Conservation (phyloP, 1,139 yeast genomes). For the Scheffersomyces titani region DNA sequence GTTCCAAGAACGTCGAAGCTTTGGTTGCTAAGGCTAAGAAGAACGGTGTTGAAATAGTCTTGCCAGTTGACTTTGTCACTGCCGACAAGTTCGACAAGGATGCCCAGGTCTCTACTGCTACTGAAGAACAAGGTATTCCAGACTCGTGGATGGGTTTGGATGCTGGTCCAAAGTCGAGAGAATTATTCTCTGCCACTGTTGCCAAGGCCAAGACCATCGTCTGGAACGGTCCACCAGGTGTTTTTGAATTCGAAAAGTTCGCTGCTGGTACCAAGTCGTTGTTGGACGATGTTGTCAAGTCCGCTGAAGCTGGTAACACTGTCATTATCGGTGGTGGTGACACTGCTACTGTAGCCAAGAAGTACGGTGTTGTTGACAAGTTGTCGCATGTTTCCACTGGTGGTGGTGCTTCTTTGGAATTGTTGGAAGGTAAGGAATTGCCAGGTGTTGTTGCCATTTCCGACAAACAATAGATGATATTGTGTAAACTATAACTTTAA, state of each 20-base stretch:
- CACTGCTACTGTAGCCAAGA: slow-evolving; percentile 98
- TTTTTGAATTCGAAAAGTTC: slow-evolving; percentile 90
- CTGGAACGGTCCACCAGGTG: slow-evolving; percentile 99
- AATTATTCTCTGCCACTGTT: slow-evolving; percentile 75
- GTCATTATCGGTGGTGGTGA: slow-evolving; percentile 99
- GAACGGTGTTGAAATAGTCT: slow-evolving; percentile 85
- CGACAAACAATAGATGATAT: slow-evolving; percentile 48
- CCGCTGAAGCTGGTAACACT: slow-evolving; percentile 86
- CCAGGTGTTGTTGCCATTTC: slow-evolving; percentile 95
- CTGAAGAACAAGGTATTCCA: slow-evolving; percentile 87
- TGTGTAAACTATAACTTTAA: background rate
- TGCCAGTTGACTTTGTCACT: slow-evolving; percentile 92
- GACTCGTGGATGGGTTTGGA: slow-evolving; percentile 94
- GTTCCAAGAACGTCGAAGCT: slow-evolving; percentile 88
- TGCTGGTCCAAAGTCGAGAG: slow-evolving; percentile 83
- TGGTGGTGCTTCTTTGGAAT: slow-evolving; percentile 98
- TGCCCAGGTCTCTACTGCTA: slow-evolving; percentile 78
- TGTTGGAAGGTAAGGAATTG: slow-evolving; percentile 94
- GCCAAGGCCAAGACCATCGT: slow-evolving; percentile 93
- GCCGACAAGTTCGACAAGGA: slow-evolving; percentile 92
- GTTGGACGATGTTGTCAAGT: slow-evolving; percentile 82
- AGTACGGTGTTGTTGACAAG: slow-evolving; percentile 92
- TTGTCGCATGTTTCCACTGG: slow-evolving; percentile 97
- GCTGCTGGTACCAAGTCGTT: slow-evolving; percentile 87
- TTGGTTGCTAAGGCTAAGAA: slow-evolving; percentile 92